These are phyloP conservation scores for Nakazawaea holstii DNA, from an alignment of 805 yeast species.

Conservation along the genomic window DNA sequence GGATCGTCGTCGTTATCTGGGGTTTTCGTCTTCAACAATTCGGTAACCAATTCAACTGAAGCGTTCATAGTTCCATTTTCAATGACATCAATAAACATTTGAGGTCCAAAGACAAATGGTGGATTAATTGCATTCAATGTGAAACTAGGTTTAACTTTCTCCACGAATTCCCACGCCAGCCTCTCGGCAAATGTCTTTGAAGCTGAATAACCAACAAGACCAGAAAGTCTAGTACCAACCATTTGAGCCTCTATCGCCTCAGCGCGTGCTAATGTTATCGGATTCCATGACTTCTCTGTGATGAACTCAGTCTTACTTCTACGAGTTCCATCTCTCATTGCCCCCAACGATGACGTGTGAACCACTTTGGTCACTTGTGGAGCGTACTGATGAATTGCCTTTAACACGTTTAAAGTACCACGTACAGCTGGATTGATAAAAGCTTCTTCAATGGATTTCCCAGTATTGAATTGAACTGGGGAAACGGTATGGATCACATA, in stretches of 20 bases:
- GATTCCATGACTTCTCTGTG: constrained; percentile 33
- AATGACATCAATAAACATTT: constrained; percentile 31
- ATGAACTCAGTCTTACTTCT: background rate
- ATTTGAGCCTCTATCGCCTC: too few species aligned
- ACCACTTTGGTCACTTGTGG: constrained; percentile 43
- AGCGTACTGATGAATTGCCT: constrained; percentile 34
- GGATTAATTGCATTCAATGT: constrained; percentile 37
- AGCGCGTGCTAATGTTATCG: constrained; percentile 18
- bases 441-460: constrained; percentile 39
- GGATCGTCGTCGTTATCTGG: constrained; percentile 15
- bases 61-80: constrained; percentile 28
- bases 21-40: constrained; percentile 15
- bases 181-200: constrained; percentile 53
- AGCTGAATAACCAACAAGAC: constrained; percentile 23
- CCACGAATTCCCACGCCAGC: constrained; percentile 48
- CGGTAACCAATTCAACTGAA: constrained; percentile 27
- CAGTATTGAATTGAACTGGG: constrained; percentile 35
- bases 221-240: constrained; percentile 16
- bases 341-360: constrained; percentile 49
- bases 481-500: constrained; percentile 47
- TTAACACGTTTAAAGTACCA: constrained; percentile 46
- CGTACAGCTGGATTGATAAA: constrained; percentile 49
- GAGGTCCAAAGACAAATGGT: constrained; percentile 45
- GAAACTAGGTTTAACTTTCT: constrained; percentile 31
- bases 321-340: constrained; percentile 25